Conservation (phyloP, 1,139 yeast species). For the Komagataea norvegica region DNA sequence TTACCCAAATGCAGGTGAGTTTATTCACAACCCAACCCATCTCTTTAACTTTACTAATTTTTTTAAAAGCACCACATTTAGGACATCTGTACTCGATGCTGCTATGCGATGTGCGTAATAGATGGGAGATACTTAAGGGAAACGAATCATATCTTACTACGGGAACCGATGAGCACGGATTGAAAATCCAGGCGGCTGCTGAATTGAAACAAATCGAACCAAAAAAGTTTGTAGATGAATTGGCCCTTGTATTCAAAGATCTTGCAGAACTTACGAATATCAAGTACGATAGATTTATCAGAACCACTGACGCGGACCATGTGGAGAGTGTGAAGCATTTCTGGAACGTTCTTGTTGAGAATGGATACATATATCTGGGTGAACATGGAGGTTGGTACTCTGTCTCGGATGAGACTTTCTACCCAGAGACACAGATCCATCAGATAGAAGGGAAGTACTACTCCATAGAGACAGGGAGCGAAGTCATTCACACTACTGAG, state of each 20-base stretch:
- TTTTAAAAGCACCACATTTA: slow-evolving; percentile 82
- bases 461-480: slow-evolving; percentile 72
- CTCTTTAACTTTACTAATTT: too few species aligned
- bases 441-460: slow-evolving; percentile 39
- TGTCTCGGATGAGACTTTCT: slow-evolving; percentile 89
- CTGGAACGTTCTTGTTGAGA: slow-evolving; percentile 59
- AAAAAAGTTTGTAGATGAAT: slow-evolving; percentile 63
- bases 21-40: not conserved
- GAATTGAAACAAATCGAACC: slow-evolving; percentile 50
- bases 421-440: slow-evolving; percentile 74
- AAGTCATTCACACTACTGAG: slow-evolving; percentile 73
- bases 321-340: slow-evolving; percentile 54
- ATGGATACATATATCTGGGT: slow-evolving; percentile 75
- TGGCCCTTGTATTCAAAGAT: slow-evolving; percentile 57
- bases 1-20: slow-evolving; percentile 76
- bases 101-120: slow-evolving; percentile 67
- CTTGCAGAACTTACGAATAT: slow-evolving; percentile 58
- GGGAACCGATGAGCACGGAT: slow-evolving; percentile 97
- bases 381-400: slow-evolving; percentile 93
- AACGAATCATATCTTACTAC: slow-evolving; percentile 61
- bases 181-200: slow-evolving; percentile 81
- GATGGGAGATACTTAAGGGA: slow-evolving; percentile 60
- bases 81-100: slow-evolving; percentile 93
- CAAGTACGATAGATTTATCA: slow-evolving; percentile 67
- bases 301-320: slow-evolving; percentile 90